Percentiles rank a stretch among this genome's conserved stretches.
Conservation (phyloP, 2,329 filamentous ascomycete genomes). For the Colletotrichum lentis region DNA sequence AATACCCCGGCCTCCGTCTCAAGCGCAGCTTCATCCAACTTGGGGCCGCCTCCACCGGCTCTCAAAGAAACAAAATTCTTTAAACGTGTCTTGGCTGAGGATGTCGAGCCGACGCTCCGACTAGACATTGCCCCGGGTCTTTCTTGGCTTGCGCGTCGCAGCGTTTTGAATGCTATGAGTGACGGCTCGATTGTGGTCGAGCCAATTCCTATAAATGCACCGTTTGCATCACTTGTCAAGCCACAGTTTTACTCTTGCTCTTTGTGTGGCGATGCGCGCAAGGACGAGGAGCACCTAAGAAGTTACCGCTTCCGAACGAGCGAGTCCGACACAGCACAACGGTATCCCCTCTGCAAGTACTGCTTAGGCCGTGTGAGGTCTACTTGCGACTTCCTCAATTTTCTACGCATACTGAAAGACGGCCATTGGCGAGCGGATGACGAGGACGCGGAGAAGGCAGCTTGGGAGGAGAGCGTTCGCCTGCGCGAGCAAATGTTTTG, state of each 20-base stretch:
- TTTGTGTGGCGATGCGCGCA: constrained; percentile 85
- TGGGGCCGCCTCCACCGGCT: constrained; percentile 57
- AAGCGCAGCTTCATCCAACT: constrained; percentile 54
- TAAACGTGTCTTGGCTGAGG: constrained; percentile 86
- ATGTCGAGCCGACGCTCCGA: constrained; percentile 92
- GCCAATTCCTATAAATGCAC: constrained; percentile 72
- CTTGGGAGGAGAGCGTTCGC: constrained; percentile 94
- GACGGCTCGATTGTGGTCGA: constrained; percentile 90
- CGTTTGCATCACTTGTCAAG: constrained; percentile 58
- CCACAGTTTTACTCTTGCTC: constrained; percentile 76
- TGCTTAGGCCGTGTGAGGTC: constrained; percentile 85
- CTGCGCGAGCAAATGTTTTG: constrained; percentile 97
- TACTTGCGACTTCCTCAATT: constrained; percentile 91
- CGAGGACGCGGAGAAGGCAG: constrained; percentile 82
- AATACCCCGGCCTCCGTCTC: constrained; percentile 63
- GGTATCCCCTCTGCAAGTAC: constrained; percentile 89
- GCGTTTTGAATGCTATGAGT: constrained; percentile 82
- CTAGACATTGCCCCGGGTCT: constrained; percentile 89
- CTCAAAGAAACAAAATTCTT: constrained; percentile 94
- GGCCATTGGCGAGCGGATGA: constrained; percentile 89
- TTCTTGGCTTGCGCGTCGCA: constrained; percentile 90
- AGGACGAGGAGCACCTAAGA: constrained; percentile 74
- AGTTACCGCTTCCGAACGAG: constrained; percentile 89
- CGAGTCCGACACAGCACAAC: constrained; percentile 84
- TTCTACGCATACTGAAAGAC: constrained; percentile 89